phyloP scores from a whole-genome alignment of 208 protist genomes.

The Plasmodiophora brassicae region DNA sequence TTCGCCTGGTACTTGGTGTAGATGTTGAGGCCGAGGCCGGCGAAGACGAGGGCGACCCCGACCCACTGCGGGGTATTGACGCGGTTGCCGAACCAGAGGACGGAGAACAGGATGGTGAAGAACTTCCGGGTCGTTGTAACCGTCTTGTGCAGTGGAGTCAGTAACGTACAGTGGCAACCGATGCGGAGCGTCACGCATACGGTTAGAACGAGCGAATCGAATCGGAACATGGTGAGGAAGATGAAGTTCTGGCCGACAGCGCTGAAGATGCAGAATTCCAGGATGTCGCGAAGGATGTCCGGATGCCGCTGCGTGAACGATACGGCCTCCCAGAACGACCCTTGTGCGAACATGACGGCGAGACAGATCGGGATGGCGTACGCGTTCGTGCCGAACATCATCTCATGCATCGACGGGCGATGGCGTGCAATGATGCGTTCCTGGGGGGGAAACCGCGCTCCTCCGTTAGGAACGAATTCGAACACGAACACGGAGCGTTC shows the following conservation, averaged over 20 bases:
- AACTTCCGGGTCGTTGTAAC: conserved; percentile 7
- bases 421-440: background rate
- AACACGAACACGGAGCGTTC: background rate
- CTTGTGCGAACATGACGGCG: background rate
- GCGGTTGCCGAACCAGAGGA: background rate
- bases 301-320: background rate
- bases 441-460: background rate
- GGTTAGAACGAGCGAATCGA: conserved; percentile 21
- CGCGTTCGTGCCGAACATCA: conserved; percentile 10
- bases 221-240: conserved; percentile 9
- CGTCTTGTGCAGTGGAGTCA: background rate
- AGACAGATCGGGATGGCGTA: conserved; percentile 24
- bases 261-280: background rate
- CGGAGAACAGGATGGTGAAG: conserved; percentile 20
- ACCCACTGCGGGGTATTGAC: background rate
- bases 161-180: background rate
- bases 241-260: conserved; percentile 8
- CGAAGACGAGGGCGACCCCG: background rate
- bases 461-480: too few species aligned
- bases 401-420: background rate
- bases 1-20: background rate
- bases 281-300: background rate
- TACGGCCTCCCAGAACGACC: background rate
- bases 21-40: conserved; percentile 19
- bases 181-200: background rate